Percentiles rank a stretch among this genome's conserved stretches.
Conservation (phyloP, 768 basidiomycete species). For the Hydnomerulius pinastri region DNA sequence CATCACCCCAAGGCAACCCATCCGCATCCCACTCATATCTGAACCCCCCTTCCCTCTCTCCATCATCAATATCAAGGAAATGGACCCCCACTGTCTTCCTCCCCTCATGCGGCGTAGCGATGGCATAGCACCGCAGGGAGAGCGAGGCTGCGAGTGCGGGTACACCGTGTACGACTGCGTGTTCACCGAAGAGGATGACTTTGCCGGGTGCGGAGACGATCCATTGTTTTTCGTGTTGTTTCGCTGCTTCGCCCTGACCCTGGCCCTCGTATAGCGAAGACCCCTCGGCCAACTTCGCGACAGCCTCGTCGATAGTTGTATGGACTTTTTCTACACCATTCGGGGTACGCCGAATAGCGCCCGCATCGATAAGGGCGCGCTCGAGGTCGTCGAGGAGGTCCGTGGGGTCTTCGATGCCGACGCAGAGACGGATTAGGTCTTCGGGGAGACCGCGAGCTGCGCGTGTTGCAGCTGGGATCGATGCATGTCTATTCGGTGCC, state of each 20-base stretch:
- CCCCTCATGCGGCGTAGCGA: slow-evolving; percentile 75
- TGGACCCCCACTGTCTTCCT: slow-evolving; percentile 57
- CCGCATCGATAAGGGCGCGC: slow-evolving; percentile 86
- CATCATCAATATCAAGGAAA: slow-evolving; percentile 69
- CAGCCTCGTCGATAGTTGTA: slow-evolving; percentile 59
- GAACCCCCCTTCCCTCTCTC: slow-evolving; percentile 42
- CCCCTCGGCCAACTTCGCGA: slow-evolving; percentile 62
- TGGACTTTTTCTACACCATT: slow-evolving; percentile 41
- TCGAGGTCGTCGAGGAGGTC: slow-evolving; percentile 97
- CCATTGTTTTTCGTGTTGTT: slow-evolving; percentile 57
- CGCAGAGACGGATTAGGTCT: slow-evolving; percentile 95
- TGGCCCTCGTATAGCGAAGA: slow-evolving; percentile 27
- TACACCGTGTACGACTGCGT: slow-evolving; percentile 98
- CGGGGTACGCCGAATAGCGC: slow-evolving; percentile 70
- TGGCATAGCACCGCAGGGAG: slow-evolving; percentile 92
- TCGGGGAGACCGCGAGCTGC: slow-evolving; percentile 98
- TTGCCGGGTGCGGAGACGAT: slow-evolving; percentile 96
- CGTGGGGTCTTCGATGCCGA: slow-evolving; percentile 93
- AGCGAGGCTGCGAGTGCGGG: slow-evolving; percentile 95
- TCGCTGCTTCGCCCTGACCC: neutral
- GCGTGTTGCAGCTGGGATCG: slow-evolving; percentile 93
- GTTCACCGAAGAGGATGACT: slow-evolving; percentile 97
- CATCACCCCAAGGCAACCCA: slow-evolving; percentile 77
- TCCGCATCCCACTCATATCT: slow-evolving; percentile 81
- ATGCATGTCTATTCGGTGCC: slow-evolving; percentile 71